phyloP scores from a whole-genome alignment of 331 rosid species.

The Phaseolus coccineus region DNA sequence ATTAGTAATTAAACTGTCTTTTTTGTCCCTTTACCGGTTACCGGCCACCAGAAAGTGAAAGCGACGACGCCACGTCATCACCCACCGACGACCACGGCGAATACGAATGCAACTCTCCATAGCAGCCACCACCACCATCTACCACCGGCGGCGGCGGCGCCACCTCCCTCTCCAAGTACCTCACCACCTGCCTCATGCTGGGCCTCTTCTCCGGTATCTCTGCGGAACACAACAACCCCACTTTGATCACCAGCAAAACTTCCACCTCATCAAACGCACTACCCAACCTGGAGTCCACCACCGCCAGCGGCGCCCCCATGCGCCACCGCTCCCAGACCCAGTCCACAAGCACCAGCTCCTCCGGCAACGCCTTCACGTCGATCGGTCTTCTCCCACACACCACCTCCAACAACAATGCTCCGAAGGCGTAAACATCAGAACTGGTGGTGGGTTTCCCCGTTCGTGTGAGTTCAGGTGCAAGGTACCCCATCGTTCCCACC shows the following conservation, averaged over 20 bases:
- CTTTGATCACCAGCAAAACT: constrained; percentile 56
- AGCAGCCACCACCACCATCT: constrained; percentile 33
- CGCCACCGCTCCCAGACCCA: constrained; percentile 78
- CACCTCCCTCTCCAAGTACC: constrained; percentile 67
- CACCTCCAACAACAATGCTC: constrained; percentile 68
- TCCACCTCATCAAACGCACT: constrained; percentile 59
- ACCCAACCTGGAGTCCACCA: constrained; percentile 55
- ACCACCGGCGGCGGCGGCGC: not conserved
- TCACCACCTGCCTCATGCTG: constrained; percentile 58
- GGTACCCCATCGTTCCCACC: constrained; percentile 78
- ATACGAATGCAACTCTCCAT: constrained; percentile 45
- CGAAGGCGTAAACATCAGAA: constrained; percentile 76
- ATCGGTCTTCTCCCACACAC: constrained; percentile 75
- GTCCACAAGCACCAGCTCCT: constrained; percentile 73
- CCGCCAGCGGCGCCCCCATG: constrained; percentile 52
- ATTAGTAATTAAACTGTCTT: not conserved
- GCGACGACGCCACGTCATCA: constrained; percentile 54
- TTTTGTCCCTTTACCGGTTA: not conserved
- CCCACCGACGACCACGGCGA: constrained; percentile 47
- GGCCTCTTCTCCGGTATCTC: constrained; percentile 59
- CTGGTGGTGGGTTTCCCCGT: constrained; percentile 70
- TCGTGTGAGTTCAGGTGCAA: constrained; percentile 78
- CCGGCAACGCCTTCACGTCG: constrained; percentile 68
- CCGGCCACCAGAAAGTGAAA: constrained; percentile 39
- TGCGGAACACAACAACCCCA: constrained; percentile 67